phyloP scores from a whole-genome alignment of 345 rosid species.

The Hirschfeldia incana region DNA sequence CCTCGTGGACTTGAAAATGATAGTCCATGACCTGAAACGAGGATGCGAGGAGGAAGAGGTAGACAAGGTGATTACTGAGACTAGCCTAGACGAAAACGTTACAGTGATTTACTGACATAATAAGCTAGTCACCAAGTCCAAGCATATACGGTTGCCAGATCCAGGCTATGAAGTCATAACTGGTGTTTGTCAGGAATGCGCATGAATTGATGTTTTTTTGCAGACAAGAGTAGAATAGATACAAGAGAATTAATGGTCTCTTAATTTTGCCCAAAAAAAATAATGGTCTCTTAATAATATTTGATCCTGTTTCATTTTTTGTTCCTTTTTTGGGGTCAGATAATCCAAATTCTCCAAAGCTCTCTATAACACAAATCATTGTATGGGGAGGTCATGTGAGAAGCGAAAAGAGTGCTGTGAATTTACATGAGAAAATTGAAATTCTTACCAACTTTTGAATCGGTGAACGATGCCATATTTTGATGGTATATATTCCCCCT shows the following conservation, averaged over 20 bases:
- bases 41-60: slow-evolving; percentile 1
- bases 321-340: background rate
- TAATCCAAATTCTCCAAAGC: background rate
- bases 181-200: slow-evolving; percentile 8
- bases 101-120: slow-evolving; percentile 25
- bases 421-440: background rate
- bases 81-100: slow-evolving; percentile 19
- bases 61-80: slow-evolving; percentile 20
- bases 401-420: background rate
- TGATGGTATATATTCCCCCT: background rate
- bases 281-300: slow-evolving; percentile 6
- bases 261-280: no score
- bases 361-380: slow-evolving; percentile 1
- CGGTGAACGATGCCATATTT: background rate
- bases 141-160: background rate
- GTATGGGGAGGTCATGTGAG: background rate
- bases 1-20: slow-evolving; percentile 64
- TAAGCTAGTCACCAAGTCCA: background rate
- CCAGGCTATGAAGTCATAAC: slow-evolving; percentile 16
- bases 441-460: background rate
- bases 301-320: slow-evolving; percentile 16
- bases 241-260: slow-evolving; percentile 3
- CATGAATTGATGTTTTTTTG: slow-evolving; percentile 11
- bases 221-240: slow-evolving; percentile 26
- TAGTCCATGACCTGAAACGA: slow-evolving; percentile 46